Percentiles rank a stretch among this genome's conserved stretches.
Evolutionary conservation across 1,284 basidiomycete genomes (phyloP).

Genomic region (Stereum hirsutum): DNA sequence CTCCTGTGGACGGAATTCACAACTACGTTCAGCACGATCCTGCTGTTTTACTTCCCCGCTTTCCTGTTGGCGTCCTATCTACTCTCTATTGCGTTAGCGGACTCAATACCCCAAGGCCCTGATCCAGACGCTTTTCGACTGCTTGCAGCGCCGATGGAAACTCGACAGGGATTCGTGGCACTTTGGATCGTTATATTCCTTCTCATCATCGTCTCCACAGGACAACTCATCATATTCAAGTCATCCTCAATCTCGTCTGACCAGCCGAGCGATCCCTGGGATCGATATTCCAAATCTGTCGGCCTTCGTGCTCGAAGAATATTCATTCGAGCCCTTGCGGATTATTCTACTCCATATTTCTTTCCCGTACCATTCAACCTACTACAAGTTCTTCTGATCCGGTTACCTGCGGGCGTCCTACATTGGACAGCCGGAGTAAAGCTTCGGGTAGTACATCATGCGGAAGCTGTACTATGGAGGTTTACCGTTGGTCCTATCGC

Average conservation of each 20-base stretch:
- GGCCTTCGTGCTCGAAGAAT: conserved; percentile 35
- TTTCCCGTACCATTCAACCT: conserved; percentile 48
- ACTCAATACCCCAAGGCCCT: conserved; percentile 21
- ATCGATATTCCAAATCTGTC: conserved; percentile 33
- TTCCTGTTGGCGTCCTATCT: conserved; percentile 32
- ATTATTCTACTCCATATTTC: conserved; percentile 28
- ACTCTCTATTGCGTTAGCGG: conserved; percentile 30
- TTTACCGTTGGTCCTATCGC: conserved; percentile 29
- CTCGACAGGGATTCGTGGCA: conserved; percentile 29
- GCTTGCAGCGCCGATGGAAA: conserved; percentile 32
- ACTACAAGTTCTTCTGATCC: conserved; percentile 18
- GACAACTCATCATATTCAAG: conserved; percentile 22
- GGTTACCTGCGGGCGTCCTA: conserved; percentile 14
- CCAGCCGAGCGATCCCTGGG: conserved; percentile 26
- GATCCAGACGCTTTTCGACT: conserved; percentile 4
- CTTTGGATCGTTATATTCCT: conserved; percentile 28
- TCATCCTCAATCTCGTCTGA: conserved; percentile 14
- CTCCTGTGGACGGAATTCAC: conserved; percentile 29
- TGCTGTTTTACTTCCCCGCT: conserved; percentile 38
- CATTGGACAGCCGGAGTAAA: conserved; percentile 12
- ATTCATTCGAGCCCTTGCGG: conserved; percentile 28
- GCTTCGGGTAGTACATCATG: conserved; percentile 7
- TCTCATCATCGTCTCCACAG: conserved; percentile 22
- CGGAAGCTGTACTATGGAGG: conserved; percentile 32
- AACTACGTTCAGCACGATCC: conserved; percentile 27